These are phyloP conservation scores for Solanum rostratum DNA, from an alignment of 257 asterid species.

Conservation along the genomic window DNA sequence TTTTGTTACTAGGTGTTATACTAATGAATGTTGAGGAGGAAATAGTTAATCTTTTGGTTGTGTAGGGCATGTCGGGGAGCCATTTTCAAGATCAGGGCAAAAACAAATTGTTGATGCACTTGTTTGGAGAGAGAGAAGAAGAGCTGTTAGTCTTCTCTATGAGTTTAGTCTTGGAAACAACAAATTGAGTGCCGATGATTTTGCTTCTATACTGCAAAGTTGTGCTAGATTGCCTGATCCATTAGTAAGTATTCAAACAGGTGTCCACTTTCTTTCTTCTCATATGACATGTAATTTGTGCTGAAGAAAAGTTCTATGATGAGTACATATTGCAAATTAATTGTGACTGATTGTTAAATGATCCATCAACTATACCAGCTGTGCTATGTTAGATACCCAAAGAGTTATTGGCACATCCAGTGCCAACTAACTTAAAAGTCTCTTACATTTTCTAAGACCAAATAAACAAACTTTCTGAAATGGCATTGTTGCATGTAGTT, in stretches of 20 bases:
- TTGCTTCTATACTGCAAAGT: slow-evolving; percentile 44
- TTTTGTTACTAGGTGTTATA: neutral
- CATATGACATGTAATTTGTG: neutral
- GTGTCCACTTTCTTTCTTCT: neutral
- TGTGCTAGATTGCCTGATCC: slow-evolving; percentile 78
- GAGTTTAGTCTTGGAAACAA: slow-evolving; percentile 28
- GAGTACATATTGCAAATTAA: neutral
- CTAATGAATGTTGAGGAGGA: neutral
- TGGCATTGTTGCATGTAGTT: neutral
- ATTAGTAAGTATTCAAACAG: slow-evolving; percentile 36
- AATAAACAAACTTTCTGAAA: neutral
- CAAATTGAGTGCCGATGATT: slow-evolving; percentile 36
- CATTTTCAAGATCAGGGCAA: slow-evolving; percentile 19
- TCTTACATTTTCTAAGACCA: neutral
- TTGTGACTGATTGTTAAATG: neutral
- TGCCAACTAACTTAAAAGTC: neutral
- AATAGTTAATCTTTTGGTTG: slow-evolving; percentile 1
- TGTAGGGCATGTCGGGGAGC: slow-evolving; percentile 24
- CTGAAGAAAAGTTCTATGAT: neutral
- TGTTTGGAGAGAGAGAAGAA: slow-evolving; percentile 43
- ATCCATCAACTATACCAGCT: neutral
- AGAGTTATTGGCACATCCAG: neutral
- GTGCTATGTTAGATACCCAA: neutral
- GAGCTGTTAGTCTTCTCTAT: slow-evolving; percentile 53
- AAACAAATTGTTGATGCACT: slow-evolving; percentile 55